Base-by-base conservation (phyloP, 2,329 filamentous ascomycete genomes). In the Ceratocystis colombiana region DNA sequence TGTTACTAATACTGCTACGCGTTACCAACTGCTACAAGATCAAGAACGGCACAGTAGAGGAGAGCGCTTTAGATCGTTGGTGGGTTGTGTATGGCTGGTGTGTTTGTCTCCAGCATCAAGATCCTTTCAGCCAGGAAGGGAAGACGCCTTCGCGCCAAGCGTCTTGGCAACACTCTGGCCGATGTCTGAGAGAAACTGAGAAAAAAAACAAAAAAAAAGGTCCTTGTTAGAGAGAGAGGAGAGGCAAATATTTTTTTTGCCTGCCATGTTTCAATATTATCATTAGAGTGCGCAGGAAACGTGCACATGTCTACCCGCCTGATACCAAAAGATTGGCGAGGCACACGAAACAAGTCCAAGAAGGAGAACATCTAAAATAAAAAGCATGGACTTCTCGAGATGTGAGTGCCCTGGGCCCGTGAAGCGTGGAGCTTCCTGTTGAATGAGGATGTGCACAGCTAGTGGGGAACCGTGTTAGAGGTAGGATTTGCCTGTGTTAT, bases 401-500 rank as follows among this genome's bases (percentile, higher is more conserved):
- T 45, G 6, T 57, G 25, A 20, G 25, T 57, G 53, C 53, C 53
- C 53, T 57, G 53, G 25, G 53, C 53, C 53, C 45, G 22, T 44
- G 50, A 46, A 61, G 50, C 37, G 12, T 41, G 3, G 37, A 15
- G 37, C 3, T 15, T 41, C 37, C 28, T 41, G 20, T 6, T 20
- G 37, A 53, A 65, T 50, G 8, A 65, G 64, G 53, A 61, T 65
- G 55, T 61, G 61, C 37, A 46, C 4, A 30, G 25, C 53, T 57
- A 28, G 53, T 57, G 53, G 15, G 6, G 48, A 50, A 10, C 48
- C 48, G 48, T 25, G 48, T 50, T 20, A 50, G 48, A 50, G 48
- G 22, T 50, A 22, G 22, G 4, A 30, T 57, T 17, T 57, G 10
- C 53, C 2, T 33, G 25, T 57, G 48, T 20, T 41, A 7, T 33